Evolutionary conservation across 495 filamentous ascomycete species (phyloP), one percentile per base, ranked within the genome.

Genomic region (Haplographium delicatum): DNA sequence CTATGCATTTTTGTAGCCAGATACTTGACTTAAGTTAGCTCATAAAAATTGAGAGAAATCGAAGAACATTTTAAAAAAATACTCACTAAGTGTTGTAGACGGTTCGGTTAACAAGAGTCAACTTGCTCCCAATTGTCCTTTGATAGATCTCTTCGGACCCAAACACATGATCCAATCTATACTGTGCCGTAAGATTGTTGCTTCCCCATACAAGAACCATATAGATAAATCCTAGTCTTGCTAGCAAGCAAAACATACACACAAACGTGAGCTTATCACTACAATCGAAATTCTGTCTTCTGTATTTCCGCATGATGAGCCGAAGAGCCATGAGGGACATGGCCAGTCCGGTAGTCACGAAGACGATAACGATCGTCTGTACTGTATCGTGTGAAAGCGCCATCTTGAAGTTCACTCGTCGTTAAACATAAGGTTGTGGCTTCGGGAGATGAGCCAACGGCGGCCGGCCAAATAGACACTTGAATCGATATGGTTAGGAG

Each of bases 1-100:
- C 59, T 6, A 74, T 61, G 22, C 57, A 54, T 11, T 72, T 69
- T 47, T 72, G 69, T n/a, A 71, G 45, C 71, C 71, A 74, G 2
- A 72, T 46, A 18, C 59, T 62, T 22, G 3, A 31, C 19, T 33
- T 15, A 18, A 13, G n/a, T 18, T 19, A 9, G 11, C 37, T 5
- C 42, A 10, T 20, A 46, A 9, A 13, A 2, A 30, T 28, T 16
- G 15, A 15, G 4, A 42, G 25, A 35, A 28, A 22, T 16, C 11
- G 7, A 40, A 31, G 46, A 22, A 38, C 15, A 18, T n/a, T n/a
- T n/a, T n/a, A n/a, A n/a, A n/a, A n/a, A n/a, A n/a, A n/a, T n/a
- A 57, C 58, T 49, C 49, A 66, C 65, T 66, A 65, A 26, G 60
- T 56, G 53, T 65, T 68, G 46, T 68, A 69, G 22, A 63, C 61